A percentile compares a stretch with the other conserved stretches of the same genome.
These are phyloP conservation scores for Clavariopsis aquatica DNA, from an alignment of 495 filamentous ascomycete genomes.

Conservation along the genomic window DNA sequence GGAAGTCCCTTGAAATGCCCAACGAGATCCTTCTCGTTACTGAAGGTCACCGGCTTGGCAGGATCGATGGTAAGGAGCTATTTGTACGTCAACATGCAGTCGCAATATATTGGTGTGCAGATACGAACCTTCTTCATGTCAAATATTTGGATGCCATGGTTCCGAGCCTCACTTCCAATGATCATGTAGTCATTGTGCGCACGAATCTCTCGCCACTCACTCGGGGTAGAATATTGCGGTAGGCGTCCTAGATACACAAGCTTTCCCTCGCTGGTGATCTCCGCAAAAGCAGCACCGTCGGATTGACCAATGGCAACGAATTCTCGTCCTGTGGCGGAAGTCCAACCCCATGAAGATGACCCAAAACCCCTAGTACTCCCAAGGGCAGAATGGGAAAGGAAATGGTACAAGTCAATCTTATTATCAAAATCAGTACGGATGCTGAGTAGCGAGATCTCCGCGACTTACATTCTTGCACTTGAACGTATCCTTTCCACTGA, in stretches of 20 bases:
- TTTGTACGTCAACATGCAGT: neutral
- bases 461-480: slow-evolving; percentile 52
- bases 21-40: slow-evolving; percentile 41
- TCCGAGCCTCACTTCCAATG: slow-evolving; percentile 33
- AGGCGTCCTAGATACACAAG: slow-evolving; percentile 57
- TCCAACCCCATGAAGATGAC: slow-evolving; percentile 55
- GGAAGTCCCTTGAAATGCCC: slow-evolving; percentile 46
- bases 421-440: neutral
- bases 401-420: slow-evolving; percentile 57
- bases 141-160: slow-evolving; percentile 43
- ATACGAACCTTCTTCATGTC: slow-evolving; percentile 43
- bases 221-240: slow-evolving; percentile 26
- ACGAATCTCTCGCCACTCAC: slow-evolving; percentile 37
- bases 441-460: neutral
- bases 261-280: slow-evolving; percentile 54
- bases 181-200: slow-evolving; percentile 31
- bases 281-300: slow-evolving; percentile 60
- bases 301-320: slow-evolving; percentile 59
- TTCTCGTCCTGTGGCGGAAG: slow-evolving; percentile 57
- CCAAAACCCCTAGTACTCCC: slow-evolving; percentile 47
- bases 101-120: neutral
- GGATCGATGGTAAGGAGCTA: slow-evolving; percentile 34
- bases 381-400: slow-evolving; percentile 53
- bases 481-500: slow-evolving; percentile 49
- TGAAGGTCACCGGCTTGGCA: slow-evolving; percentile 44